Evolutionary conservation across 2,329 filamentous ascomycete species (phyloP), one percentile per base, ranked within the genome.

Genomic region (Fusarium clavum): DNA sequence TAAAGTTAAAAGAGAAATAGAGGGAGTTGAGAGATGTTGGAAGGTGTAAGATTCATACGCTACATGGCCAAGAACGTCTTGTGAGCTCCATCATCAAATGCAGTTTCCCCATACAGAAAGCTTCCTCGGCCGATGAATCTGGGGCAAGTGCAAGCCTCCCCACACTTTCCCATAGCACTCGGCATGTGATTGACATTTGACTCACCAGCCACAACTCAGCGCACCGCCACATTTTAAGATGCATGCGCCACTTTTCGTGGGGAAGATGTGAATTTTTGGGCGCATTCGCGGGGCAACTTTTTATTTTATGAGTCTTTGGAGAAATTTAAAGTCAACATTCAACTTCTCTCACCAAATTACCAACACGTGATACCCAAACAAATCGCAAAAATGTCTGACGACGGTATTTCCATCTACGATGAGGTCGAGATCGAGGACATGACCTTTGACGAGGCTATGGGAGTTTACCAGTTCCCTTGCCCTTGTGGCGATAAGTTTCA

Each of bases 341-440:
- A 61, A 46, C 16, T 34, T 43, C 12, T 57, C 45, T 43, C 25
- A 41, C 41, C 44, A 48, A n/a, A 48, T n/a, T 24, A 44, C 29
- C 24, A 2, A 14, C 8, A 38, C 32, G 8, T 25, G 45, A 27
- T 20, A 27, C 32, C 32, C 18, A 12, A 51, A 55, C 49, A 14
- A 46, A 32, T 30, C 25, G 29, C 46, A 58, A 82, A 72, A 60
- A 91, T 90, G 88, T 85, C 89, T 38, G 89, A 90, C 78, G 87
- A 91, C 70, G 85, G 83, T 34, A 81, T 91, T 61, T 90, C 91
- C 73, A 93, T 97, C 79, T 98, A 98, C 85, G 95, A 98, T 78
- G 95, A 98, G 82, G 95, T 98, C 81, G 95, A 98, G 80, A 98
- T 98, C 83, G 95, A 98, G 81, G 96, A 99, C 82, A 97, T 98